These are phyloP conservation scores for Gyrodon lividus DNA, from an alignment of 768 basidiomycete species.

Conservation along the genomic window DNA sequence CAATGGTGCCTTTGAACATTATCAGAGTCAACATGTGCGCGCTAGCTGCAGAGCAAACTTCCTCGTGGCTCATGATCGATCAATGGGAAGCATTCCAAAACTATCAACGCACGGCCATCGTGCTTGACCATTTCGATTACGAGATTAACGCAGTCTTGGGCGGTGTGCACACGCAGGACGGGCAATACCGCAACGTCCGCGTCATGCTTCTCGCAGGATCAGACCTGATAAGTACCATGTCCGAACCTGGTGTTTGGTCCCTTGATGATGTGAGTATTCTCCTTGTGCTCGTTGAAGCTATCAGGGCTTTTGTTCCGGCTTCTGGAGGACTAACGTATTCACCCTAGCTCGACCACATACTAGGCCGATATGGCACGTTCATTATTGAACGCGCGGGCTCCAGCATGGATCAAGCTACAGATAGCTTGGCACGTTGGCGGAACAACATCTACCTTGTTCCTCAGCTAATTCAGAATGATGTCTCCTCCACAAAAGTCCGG, in stretches of 20 bases:
- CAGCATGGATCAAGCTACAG: slow-evolving; percentile 81
- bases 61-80: slow-evolving; percentile 95
- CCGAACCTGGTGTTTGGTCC: slow-evolving; percentile 97
- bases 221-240: slow-evolving; percentile 96
- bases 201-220: slow-evolving; percentile 97
- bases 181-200: slow-evolving; percentile 71
- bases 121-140: slow-evolving; percentile 95
- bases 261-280: slow-evolving; percentile 77
- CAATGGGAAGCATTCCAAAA: slow-evolving; percentile 95
- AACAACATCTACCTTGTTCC: slow-evolving; percentile 89
- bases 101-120: slow-evolving; percentile 95
- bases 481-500: slow-evolving; percentile 91
- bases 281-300: not conserved
- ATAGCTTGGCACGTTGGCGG: slow-evolving; percentile 71
- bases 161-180: slow-evolving; percentile 71
- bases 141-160: slow-evolving; percentile 87
- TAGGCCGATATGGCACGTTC: slow-evolving; percentile 91
- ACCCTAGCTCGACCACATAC: slow-evolving; percentile 86
- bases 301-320: slow-evolving; percentile 10
- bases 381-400: slow-evolving; percentile 96
- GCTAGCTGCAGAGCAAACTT: slow-evolving; percentile 86
- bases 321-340: slow-evolving; percentile 8
- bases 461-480: slow-evolving; percentile 95
- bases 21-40: slow-evolving; percentile 83
- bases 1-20: slow-evolving; percentile 21